Evolutionary conservation across 1,284 basidiomycete species (phyloP).

Genomic region (Calocybe gambosa): DNA sequence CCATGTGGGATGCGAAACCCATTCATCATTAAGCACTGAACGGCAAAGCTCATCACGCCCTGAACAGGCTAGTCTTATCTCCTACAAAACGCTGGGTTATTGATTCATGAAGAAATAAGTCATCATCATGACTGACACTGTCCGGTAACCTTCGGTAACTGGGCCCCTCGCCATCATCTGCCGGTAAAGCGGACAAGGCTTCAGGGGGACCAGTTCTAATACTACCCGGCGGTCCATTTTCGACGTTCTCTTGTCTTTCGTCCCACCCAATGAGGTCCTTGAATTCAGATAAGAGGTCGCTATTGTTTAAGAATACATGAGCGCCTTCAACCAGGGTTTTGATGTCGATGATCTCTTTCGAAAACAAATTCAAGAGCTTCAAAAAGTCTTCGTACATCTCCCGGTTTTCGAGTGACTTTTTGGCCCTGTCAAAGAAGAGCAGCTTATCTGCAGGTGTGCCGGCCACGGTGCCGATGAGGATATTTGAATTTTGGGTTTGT

Average conservation of each 20-base stretch:
- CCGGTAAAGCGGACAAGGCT: slow-evolving; percentile 59
- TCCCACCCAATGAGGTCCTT: slow-evolving; percentile 83
- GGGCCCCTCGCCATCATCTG: slow-evolving; percentile 74
- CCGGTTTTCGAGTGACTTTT: slow-evolving; percentile 77
- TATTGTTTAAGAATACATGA: slow-evolving; percentile 73
- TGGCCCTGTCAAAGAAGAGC: slow-evolving; percentile 91
- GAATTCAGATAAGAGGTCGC: slow-evolving; percentile 82
- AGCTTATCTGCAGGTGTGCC: slow-evolving; percentile 74
- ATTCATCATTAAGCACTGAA: slow-evolving; percentile 93
- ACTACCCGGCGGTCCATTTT: slow-evolving; percentile 72
- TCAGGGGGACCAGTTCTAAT: slow-evolving; percentile 67
- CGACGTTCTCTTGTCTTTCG: slow-evolving; percentile 59
- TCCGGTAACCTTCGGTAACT: slow-evolving; percentile 91
- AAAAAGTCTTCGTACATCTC: slow-evolving; percentile 91
- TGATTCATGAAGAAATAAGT: slow-evolving; percentile 1
- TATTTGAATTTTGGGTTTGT: slow-evolving; percentile 22
- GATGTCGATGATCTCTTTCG: slow-evolving; percentile 87
- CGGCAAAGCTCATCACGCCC: slow-evolving; percentile 94
- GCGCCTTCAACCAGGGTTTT: slow-evolving; percentile 80
- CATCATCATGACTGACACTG: slow-evolving; percentile 50
- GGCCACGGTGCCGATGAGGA: slow-evolving; percentile 30
- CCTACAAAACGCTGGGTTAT: slow-evolving; percentile 40
- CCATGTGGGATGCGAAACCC: slow-evolving; percentile 98
- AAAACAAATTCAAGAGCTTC: slow-evolving; percentile 86
- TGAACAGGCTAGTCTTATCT: slow-evolving; percentile 87